Conservation (phyloP, 2,329 filamentous ascomycete species). For the Aspergillus fumigatiaffinis region DNA sequence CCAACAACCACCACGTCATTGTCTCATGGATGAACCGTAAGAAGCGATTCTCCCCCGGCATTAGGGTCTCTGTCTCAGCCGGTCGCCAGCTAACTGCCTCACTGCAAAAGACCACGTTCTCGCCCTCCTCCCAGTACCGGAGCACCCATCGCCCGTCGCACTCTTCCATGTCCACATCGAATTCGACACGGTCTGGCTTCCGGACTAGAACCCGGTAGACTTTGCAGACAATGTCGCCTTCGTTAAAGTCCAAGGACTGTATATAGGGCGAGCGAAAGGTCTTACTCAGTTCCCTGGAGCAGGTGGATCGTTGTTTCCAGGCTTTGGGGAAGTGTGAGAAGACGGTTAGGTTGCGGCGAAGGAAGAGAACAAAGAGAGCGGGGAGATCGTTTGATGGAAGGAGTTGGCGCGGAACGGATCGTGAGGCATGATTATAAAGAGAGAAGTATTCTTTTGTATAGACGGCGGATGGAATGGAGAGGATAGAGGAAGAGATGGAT, state of each 20-base stretch:
- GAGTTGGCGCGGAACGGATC: constrained; percentile 15
- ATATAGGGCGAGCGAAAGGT: constrained; percentile 27
- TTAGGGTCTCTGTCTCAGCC: constrained; percentile 9
- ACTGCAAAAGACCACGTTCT: constrained; percentile 21
- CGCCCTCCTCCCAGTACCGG: constrained; percentile 15
- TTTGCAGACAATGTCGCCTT: constrained; percentile 31
- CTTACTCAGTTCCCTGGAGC: constrained; percentile 9
- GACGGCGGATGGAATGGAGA: constrained; percentile 19
- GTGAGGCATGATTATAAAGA: constrained; percentile 21
- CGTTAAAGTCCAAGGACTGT: constrained; percentile 21
- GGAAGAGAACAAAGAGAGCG: constrained; percentile 24
- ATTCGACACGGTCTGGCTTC: constrained; percentile 26
- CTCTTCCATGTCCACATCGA: constrained; percentile 22
- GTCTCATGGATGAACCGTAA: constrained; percentile 31
- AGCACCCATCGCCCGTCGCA: constrained; percentile 22
- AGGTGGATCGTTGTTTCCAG: constrained; percentile 21
- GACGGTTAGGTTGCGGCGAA: constrained; percentile 31
- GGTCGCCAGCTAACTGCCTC: constrained; percentile 32
- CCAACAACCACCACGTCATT: constrained; percentile 35
- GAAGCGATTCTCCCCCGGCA: constrained; percentile 29
- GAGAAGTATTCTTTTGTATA: constrained; percentile 17
- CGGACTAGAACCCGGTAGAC: constrained; percentile 26
- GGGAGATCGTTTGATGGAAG: constrained; percentile 14
- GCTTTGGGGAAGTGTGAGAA: constrained; percentile 34
- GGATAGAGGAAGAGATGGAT: constrained; percentile 12